Evolutionary conservation across 1,284 basidiomycete species (phyloP).

Genomic region (Tylopilus orsonianus): DNA sequence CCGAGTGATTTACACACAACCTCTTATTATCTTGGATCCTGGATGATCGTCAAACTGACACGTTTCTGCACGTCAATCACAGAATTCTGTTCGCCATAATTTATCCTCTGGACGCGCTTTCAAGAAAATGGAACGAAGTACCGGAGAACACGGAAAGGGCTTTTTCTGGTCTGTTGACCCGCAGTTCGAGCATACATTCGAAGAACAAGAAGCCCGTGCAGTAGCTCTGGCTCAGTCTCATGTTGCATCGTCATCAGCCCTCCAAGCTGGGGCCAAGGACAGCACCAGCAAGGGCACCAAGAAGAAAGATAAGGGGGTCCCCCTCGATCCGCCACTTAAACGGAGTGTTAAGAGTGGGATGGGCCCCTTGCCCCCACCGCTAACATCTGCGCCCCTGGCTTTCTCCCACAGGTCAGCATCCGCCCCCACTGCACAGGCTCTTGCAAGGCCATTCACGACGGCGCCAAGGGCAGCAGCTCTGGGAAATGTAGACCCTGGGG

Average conservation of each 20-base stretch:
- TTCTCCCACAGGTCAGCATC: conserved; percentile 23
- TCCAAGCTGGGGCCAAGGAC: conserved; percentile 33
- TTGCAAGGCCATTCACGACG: conserved; percentile 7
- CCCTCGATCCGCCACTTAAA: conserved; percentile 61
- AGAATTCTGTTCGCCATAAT: conserved; percentile 93
- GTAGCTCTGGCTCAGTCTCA: conserved; percentile 32
- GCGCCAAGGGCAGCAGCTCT: background rate
- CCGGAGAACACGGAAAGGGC: conserved; percentile 85
- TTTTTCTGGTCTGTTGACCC: conserved; percentile 88
- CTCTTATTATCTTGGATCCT: background rate
- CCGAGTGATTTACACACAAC: background rate
- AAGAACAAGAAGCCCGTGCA: conserved; percentile 64
- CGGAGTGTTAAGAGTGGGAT: conserved; percentile 61
- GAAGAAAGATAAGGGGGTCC: conserved; percentile 53
- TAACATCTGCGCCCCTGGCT: conserved; percentile 61
- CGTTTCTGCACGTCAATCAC: conserved; percentile 11
- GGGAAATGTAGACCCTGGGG: background rate
- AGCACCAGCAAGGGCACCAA: conserved; percentile 34
- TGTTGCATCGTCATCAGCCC: conserved; percentile 11
- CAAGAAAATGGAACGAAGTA: conserved; percentile 79
- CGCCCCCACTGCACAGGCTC: conserved; percentile 5
- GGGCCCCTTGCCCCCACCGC: conserved; percentile 59
- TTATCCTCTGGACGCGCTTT: conserved; percentile 87
- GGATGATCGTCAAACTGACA: conserved; percentile 17
- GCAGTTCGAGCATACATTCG: conserved; percentile 62